Conservation (phyloP, 2,329 filamentous ascomycete species). For the Fusarium sp. region DNA sequence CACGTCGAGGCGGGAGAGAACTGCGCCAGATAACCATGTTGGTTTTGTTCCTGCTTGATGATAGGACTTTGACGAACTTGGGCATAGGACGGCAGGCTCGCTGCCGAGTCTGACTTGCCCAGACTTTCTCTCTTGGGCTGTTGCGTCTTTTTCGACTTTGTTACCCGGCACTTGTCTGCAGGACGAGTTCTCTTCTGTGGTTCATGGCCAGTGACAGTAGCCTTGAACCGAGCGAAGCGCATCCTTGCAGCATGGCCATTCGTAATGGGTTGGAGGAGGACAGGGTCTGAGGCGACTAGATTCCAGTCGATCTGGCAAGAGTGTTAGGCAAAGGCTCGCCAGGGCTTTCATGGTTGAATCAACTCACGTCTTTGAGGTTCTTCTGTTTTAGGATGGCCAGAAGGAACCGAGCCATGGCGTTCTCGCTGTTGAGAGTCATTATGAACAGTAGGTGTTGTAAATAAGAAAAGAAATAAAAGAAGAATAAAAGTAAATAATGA, state of each 20-base stretch:
- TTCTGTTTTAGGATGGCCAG: conserved; percentile 71
- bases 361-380: conserved; percentile 69
- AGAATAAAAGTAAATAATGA: neutral
- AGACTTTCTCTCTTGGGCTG: conserved; percentile 51
- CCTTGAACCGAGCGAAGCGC: conserved; percentile 67
- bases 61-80: conserved; percentile 45
- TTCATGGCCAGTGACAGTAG: conserved; percentile 60
- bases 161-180: conserved; percentile 57
- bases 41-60: conserved; percentile 56
- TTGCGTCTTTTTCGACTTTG: conserved; percentile 58
- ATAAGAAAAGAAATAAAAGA: neutral
- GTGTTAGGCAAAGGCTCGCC: conserved; percentile 27
- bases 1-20: conserved; percentile 55
- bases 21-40: conserved; percentile 49
- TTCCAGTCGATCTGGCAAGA: conserved; percentile 68
- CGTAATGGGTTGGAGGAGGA: conserved; percentile 65
- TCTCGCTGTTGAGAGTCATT: conserved; percentile 69
- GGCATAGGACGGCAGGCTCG: conserved; percentile 47
- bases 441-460: conserved; percentile 33
- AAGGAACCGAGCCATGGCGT: conserved; percentile 67
- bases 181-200: conserved; percentile 61
- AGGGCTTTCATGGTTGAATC: neutral
- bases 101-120: conserved; percentile 56
- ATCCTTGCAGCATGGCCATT: conserved; percentile 72
- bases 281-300: conserved; percentile 65